Evolutionary conservation across 1,139 yeast genomes (phyloP).

Genomic region (Taiozyma sp.): DNA sequence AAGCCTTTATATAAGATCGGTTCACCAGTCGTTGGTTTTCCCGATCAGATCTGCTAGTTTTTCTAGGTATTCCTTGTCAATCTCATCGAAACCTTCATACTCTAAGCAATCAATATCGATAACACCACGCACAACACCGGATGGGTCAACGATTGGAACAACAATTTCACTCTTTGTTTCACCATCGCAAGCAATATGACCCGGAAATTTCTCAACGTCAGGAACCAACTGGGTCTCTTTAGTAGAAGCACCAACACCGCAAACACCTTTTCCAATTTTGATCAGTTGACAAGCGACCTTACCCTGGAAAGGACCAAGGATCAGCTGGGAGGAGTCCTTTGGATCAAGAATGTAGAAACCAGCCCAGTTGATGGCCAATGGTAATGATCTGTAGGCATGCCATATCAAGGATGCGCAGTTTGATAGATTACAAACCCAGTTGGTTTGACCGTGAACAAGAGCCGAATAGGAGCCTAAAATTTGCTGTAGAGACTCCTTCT

Average conservation of each 20-base stretch:
- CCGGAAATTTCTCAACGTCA: slow-evolving; percentile 76
- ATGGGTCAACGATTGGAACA: slow-evolving; percentile 61
- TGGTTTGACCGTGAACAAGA: slow-evolving; percentile 52
- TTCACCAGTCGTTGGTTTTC: slow-evolving; percentile 38
- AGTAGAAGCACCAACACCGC: slow-evolving; percentile 74
- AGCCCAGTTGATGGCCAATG: slow-evolving; percentile 78
- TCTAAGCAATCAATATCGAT: slow-evolving; percentile 80
- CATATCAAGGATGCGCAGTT: slow-evolving; percentile 83
- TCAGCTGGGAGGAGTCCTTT: slow-evolving; percentile 38
- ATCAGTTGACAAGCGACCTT: slow-evolving; percentile 93
- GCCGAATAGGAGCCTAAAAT: slow-evolving; percentile 63
- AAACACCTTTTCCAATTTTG: slow-evolving; percentile 78
- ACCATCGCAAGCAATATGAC: slow-evolving; percentile 97
- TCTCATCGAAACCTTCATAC: slow-evolving; percentile 57
- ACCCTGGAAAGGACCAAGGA: slow-evolving; percentile 94
- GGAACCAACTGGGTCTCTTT: slow-evolving; percentile 65
- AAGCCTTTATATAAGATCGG: too few species aligned
- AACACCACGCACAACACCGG: slow-evolving; percentile 58
- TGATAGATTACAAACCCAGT: slow-evolving; percentile 88
- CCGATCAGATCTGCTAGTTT: slow-evolving; percentile 48
- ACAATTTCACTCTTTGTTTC: slow-evolving; percentile 92
- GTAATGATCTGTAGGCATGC: slow-evolving; percentile 74
- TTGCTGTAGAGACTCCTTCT: slow-evolving; percentile 55
- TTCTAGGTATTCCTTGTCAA: slow-evolving; percentile 59
- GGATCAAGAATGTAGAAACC: slow-evolving; percentile 67